Evolutionary conservation across 345 rosid genomes (phyloP), one percentile per base, ranked within the genome.

Genomic region (Barbarea vulgaris): DNA sequence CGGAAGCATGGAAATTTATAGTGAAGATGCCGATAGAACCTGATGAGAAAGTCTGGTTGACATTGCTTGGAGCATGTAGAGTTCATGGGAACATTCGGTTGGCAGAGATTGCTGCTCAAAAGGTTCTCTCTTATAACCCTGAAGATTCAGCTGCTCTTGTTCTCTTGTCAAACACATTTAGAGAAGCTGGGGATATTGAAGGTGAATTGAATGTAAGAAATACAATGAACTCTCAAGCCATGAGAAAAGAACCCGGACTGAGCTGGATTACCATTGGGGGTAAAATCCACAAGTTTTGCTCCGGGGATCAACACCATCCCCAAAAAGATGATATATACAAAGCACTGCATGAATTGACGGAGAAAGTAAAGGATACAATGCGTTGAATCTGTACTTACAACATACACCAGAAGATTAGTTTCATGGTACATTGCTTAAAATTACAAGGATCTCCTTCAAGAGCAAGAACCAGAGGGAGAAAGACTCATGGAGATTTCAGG

Each of bases 51-150:
- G 75, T 86, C 54, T 87, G 91, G 90, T 85, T 69, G 66, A 71
- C 88, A 42, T 81, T 89, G 79, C 82, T 87, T 41, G 88, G 84
- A 69, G 86, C 90, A 28, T 89, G 87, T 61, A 81, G 86, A 33
- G 82, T 83, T 42, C 88, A 87, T 75, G 83, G 87, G 39, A 81
- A 87, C 66, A 36, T 85, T 63, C 78, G 75, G 52, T 24, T 87
- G 58, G 95, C 87, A 19, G 74, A 83, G 74, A 70, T 87, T 69
- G 86, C 87, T 25, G 86, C 91, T 57, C 55, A 77, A 47, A 81
- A 72, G 72, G 78, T 87, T 50, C 54, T 86, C 50, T 77, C 84
- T 27, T 70, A 77, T 56, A 76, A 77, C 22, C 67, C 80, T 1
- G 54, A 81, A 13, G 70, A 84, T 70, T 74, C 86, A n/a, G 81